These are phyloP conservation scores for Trichoderma semiorbis DNA, from an alignment of 2,329 filamentous ascomycete genomes.

Conservation along the genomic window DNA sequence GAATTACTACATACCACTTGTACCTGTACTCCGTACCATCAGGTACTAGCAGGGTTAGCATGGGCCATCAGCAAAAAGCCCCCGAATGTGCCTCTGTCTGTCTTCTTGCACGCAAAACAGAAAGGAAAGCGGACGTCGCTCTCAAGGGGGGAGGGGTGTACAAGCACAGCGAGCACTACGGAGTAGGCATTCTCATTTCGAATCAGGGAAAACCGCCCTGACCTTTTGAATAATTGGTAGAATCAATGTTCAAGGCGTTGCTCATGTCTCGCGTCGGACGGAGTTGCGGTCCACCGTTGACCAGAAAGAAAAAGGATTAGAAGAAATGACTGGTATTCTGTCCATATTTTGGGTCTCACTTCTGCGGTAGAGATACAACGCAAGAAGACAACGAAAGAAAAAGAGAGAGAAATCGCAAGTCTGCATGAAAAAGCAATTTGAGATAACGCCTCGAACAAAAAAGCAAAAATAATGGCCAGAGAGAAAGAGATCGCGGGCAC, in stretches of 20 bases:
- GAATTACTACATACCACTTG: neutral
- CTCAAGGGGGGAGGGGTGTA: slow-evolving; percentile 1
- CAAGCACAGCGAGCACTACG: neutral
- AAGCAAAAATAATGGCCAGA: neutral
- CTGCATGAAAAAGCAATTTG: slow-evolving; percentile 4
- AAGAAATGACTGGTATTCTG: neutral
- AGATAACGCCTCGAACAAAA: neutral
- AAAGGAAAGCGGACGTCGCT: neutral
- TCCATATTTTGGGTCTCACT: slow-evolving; percentile 5
- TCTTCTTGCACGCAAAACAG: slow-evolving; percentile 3
- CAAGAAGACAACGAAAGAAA: neutral
- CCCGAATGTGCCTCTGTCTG: slow-evolving; percentile 9
- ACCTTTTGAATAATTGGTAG: neutral
- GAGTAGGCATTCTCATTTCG: neutral
- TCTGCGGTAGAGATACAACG: neutral
- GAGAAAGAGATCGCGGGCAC: neutral
- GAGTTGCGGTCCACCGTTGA: neutral
- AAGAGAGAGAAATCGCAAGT: neutral
- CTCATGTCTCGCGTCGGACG: slow-evolving; percentile 17
- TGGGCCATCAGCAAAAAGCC: slow-evolving; percentile 19
- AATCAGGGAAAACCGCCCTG: neutral
- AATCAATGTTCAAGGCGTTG: neutral
- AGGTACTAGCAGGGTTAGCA: slow-evolving; percentile 17
- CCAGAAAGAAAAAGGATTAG: neutral
- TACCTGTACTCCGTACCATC: slow-evolving; percentile 2